These are phyloP conservation scores for Flaveria brownii DNA, from an alignment of 129 eudicot genomes.

Conservation along the genomic window DNA sequence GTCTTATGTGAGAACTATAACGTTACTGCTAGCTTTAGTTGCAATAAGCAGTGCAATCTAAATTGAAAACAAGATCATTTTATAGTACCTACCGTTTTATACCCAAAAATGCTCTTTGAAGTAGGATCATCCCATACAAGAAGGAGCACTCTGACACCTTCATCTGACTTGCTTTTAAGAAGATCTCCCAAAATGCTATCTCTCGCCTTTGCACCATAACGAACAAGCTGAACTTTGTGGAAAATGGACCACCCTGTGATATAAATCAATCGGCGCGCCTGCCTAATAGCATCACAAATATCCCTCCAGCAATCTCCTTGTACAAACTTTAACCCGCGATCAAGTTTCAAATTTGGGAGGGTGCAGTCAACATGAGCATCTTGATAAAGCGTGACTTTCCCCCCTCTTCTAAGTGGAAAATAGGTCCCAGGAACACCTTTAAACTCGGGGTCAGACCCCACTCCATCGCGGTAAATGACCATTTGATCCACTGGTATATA, in stretches of 20 bases:
- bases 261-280: slow-evolving; percentile 72
- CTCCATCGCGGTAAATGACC: slow-evolving; percentile 59
- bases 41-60: neutral
- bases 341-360: slow-evolving; percentile 63
- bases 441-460: slow-evolving; percentile 60
- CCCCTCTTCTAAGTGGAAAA: slow-evolving; percentile 80
- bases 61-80: neutral
- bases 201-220: slow-evolving; percentile 51
- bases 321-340: slow-evolving; percentile 47
- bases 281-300: slow-evolving; percentile 66
- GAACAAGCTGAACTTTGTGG: slow-evolving; percentile 72
- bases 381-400: slow-evolving; percentile 79
- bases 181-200: slow-evolving; percentile 67
- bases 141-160: slow-evolving; percentile 86
- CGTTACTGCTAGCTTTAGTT: too few species aligned
- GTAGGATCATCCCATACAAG: slow-evolving; percentile 99
- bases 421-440: slow-evolving; percentile 81
- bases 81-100: slow-evolving; percentile 50
- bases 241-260: slow-evolving; percentile 93
- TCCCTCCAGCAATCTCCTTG: slow-evolving; percentile 91
- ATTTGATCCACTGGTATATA: slow-evolving; percentile 60
- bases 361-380: slow-evolving; percentile 80
- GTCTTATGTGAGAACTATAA: too few species aligned
- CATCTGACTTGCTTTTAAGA: slow-evolving; percentile 78
- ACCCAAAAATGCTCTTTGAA: slow-evolving; percentile 67